Percentiles rank a stretch among this genome's conserved stretches.
phyloP scores from a whole-genome alignment of 768 basidiomycete genomes.

The Phlebiopsis gigantea region DNA sequence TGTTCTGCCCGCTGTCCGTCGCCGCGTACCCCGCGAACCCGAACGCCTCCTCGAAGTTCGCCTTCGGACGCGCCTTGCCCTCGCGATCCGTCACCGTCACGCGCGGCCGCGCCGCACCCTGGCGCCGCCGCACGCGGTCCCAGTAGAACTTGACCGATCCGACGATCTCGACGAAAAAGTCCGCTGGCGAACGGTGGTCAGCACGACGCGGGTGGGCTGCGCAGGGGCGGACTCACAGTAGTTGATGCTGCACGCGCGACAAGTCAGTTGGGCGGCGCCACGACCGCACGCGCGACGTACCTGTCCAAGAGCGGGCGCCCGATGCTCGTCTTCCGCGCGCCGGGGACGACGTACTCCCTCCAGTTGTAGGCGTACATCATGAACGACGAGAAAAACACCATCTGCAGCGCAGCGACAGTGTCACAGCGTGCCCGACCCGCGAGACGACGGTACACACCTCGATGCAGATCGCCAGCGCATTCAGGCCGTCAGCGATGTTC shows the following conservation, averaged over 20 bases:
- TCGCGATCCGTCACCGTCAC: conserved; percentile 17
- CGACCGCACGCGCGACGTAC: conserved; percentile 15
- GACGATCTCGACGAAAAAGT: conserved; percentile 63
- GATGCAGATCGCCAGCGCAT: conserved; percentile 75
- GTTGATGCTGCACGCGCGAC: conserved; percentile 33
- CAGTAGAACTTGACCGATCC: conserved; percentile 60
- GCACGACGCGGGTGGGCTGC: background rate
- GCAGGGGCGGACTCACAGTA: conserved; percentile 30
- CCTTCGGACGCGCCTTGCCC: conserved; percentile 24
- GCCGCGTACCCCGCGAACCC: conserved; percentile 21
- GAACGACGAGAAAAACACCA: conserved; percentile 71
- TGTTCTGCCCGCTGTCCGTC: conserved; percentile 9
- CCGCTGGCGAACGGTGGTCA: conserved; percentile 35
- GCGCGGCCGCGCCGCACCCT: conserved; percentile 21
- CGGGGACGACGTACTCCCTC: conserved; percentile 54
- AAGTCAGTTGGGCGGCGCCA: conserved; percentile 10
- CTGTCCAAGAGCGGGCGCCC: conserved; percentile 70
- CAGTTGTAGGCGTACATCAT: conserved; percentile 85
- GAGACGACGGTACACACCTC: conserved; percentile 46
- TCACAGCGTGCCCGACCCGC: background rate
- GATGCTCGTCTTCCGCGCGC: conserved; percentile 44
- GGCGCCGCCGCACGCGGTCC: conserved; percentile 31
- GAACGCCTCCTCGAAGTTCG: conserved; percentile 36
- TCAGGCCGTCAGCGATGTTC: conserved; percentile 81
- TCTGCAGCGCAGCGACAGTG: conserved; percentile 36